Evolutionary conservation across 1,139 yeast species (phyloP).

Genomic region (Debaryomyces singareniensis): DNA sequence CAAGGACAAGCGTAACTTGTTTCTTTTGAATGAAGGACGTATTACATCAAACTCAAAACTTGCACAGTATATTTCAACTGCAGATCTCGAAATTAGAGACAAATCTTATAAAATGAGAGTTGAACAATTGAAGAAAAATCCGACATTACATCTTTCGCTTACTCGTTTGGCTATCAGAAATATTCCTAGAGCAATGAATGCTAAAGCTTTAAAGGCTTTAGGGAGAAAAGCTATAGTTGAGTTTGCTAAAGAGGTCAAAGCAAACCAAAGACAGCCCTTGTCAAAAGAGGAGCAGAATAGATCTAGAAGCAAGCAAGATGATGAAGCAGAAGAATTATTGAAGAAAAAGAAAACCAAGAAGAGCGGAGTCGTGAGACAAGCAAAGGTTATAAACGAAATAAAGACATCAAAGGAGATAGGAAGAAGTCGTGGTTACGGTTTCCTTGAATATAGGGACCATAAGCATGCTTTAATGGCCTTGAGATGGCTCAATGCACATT

Average conservation of each 20-base stretch:
- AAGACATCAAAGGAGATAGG: slow-evolving; percentile 85
- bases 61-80: slow-evolving; percentile 58
- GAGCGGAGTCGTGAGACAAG: slow-evolving; percentile 87
- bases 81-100: slow-evolving; percentile 85
- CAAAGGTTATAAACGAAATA: slow-evolving; percentile 87
- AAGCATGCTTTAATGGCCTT: slow-evolving; percentile 92
- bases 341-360: slow-evolving; percentile 61
- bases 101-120: slow-evolving; percentile 82
- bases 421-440: slow-evolving; percentile 95
- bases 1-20: slow-evolving; percentile 79
- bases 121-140: slow-evolving; percentile 85
- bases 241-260: slow-evolving; percentile 88
- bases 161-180: slow-evolving; percentile 93
- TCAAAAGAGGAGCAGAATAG: slow-evolving; percentile 84
- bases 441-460: slow-evolving; percentile 89
- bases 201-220: slow-evolving; percentile 80
- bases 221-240: slow-evolving; percentile 94
- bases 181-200: slow-evolving; percentile 86
- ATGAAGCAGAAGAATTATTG: slow-evolving; percentile 30
- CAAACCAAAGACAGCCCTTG: slow-evolving; percentile 70
- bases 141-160: slow-evolving; percentile 81
- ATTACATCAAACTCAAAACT: slow-evolving; percentile 75
- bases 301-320: slow-evolving; percentile 51
- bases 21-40: slow-evolving; percentile 89
- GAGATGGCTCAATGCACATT: slow-evolving; percentile 95